Evolutionary conservation across 305 asterid species (phyloP).

Genomic region (Solanum hybrid): DNA sequence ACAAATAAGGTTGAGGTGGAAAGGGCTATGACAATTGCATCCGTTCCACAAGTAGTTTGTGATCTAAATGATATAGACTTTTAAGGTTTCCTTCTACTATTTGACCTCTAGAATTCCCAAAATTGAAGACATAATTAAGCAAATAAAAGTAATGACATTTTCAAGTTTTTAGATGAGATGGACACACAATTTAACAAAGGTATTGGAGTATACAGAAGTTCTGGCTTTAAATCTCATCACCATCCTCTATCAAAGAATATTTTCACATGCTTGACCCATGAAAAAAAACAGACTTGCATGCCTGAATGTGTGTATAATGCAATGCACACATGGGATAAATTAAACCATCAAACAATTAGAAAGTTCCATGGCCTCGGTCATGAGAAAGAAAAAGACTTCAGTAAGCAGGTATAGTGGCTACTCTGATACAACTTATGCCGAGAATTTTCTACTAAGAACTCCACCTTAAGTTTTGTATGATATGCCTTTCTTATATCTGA

Average conservation of each 20-base stretch:
- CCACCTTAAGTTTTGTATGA: not conserved
- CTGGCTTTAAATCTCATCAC: not conserved
- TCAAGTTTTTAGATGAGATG: not conserved
- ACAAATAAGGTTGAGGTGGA: not conserved
- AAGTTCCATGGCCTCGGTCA: not conserved
- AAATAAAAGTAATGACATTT: not conserved
- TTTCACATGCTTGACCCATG: not conserved
- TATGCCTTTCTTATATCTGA: not conserved
- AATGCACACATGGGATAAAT: not conserved
- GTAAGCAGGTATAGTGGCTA: not conserved
- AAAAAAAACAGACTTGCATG: not conserved
- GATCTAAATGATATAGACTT: not conserved
- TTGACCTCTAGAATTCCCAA: not conserved
- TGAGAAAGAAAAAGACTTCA: not conserved
- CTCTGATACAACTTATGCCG: not conserved
- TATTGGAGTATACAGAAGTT: not conserved
- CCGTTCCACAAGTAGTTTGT: not conserved
- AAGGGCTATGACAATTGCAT: not conserved
- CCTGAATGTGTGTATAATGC: not conserved
- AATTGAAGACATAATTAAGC: not conserved
- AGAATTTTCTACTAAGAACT: not conserved
- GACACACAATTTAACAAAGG: not conserved
- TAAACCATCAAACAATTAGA: not conserved
- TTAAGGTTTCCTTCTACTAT: not conserved
- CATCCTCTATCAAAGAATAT: not conserved